These are phyloP conservation scores for Cyberlindnera amylophila DNA, from an alignment of 805 yeast genomes.

Conservation along the genomic window DNA sequence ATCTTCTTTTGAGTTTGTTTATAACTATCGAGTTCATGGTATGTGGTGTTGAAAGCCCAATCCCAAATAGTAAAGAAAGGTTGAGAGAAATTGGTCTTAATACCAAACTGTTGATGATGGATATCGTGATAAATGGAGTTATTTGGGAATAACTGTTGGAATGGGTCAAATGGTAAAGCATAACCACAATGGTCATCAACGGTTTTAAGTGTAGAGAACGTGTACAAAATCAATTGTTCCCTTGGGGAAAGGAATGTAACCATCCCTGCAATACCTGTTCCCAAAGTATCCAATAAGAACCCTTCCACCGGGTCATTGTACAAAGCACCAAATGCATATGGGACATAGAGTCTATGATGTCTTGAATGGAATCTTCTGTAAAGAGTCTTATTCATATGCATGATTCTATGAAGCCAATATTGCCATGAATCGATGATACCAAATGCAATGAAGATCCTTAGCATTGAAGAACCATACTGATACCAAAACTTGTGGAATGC, in stretches of 20 bases:
- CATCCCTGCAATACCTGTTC: conserved; percentile 81
- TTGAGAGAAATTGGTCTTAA: conserved; percentile 89
- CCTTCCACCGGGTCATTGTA: conserved; percentile 96
- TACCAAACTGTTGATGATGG: conserved; percentile 95
- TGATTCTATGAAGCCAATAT: conserved; percentile 78
- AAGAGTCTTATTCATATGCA: conserved; percentile 78
- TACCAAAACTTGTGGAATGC: conserved; percentile 47
- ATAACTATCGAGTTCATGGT: conserved; percentile 61
- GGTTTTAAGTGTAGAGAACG: conserved; percentile 91
- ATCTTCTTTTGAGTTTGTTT: conserved; percentile 60
- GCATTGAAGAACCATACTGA: conserved; percentile 56
- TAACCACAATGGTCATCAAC: conserved; percentile 99
- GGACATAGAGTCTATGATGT: conserved; percentile 91
- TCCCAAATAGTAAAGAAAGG: conserved; percentile 98
- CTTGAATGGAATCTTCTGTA: conserved; percentile 87
- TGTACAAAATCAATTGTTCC: conserved; percentile 69
- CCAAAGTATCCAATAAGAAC: conserved; percentile 83
- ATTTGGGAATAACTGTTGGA: conserved; percentile 90
- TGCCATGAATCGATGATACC: conserved; percentile 92
- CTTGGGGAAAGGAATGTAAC: conserved; percentile 64
- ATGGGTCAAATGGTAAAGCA: conserved; percentile 84
- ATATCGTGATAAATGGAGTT: conserved; percentile 95
- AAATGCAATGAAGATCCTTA: conserved; percentile 62
- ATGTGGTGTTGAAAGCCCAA: conserved; percentile 63
- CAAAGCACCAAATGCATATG: conserved; percentile 94